Evolutionary conservation across 2,329 filamentous ascomycete species (phyloP).

Genomic region (Hypoxylon sp.): DNA sequence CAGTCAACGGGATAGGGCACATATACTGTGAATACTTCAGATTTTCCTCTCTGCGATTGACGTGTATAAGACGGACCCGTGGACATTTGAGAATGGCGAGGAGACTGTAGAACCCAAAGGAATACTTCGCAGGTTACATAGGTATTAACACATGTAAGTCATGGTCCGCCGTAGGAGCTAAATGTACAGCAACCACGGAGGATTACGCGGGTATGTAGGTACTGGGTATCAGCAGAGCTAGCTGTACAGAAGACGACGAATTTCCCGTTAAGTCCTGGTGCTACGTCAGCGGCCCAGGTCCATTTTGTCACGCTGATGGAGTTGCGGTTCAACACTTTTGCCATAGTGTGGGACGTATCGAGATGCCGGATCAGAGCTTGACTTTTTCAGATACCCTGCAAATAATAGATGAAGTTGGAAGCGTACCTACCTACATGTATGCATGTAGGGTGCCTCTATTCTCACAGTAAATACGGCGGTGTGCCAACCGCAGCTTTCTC

Average conservation of each 20-base stretch:
- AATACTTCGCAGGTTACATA: neutral
- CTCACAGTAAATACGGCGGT: slow-evolving; percentile 21
- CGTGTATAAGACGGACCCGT: neutral
- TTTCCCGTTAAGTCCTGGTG: slow-evolving; percentile 29
- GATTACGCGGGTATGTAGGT: slow-evolving; percentile 4
- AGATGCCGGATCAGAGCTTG: slow-evolving; percentile 20
- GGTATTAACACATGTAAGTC: neutral
- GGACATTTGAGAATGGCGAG: neutral
- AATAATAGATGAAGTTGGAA: neutral
- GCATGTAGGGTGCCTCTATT: slow-evolving; percentile 18
- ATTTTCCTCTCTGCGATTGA: neutral
- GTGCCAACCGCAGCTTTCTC: slow-evolving; percentile 12
- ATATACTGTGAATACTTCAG: neutral
- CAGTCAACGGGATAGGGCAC: neutral
- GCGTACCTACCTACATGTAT: too few species aligned
- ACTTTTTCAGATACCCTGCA: slow-evolving; percentile 1
- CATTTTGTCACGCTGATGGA: slow-evolving; percentile 32
- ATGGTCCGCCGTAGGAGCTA: neutral
- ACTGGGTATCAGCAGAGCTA: slow-evolving; percentile 7
- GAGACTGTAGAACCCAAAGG: neutral
- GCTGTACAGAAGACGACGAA: slow-evolving; percentile 17
- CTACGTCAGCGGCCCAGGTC: slow-evolving; percentile 35
- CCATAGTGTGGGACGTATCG: slow-evolving; percentile 16
- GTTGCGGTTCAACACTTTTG: slow-evolving; percentile 16
- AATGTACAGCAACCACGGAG: neutral